Evolutionary conservation across 176 grass and related monocot species (phyloP).

Genomic region (Zizania latifolia): DNA sequence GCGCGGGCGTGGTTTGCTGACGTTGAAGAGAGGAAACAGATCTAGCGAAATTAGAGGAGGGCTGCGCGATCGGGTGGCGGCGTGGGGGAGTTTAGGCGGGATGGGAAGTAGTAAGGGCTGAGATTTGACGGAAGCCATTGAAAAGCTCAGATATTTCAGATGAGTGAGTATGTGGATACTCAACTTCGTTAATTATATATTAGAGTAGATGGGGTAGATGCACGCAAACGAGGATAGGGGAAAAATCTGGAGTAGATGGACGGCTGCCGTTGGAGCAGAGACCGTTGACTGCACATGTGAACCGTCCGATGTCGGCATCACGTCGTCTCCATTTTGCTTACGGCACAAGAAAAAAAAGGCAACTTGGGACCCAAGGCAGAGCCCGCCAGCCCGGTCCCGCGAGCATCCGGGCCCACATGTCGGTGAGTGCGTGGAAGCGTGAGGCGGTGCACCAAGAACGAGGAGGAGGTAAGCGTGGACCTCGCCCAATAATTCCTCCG

Average conservation of each 20-base stretch:
- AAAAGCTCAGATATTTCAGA: no score
- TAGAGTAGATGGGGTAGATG: no score
- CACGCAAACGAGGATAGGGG: conserved; percentile 3
- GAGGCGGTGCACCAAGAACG: conserved; percentile 5
- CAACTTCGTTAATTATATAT: no score
- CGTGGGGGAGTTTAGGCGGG: no score
- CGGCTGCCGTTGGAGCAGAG: neutral
- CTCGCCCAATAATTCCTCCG: conserved; percentile 39
- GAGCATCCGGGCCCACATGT: neutral
- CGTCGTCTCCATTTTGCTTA: conserved; percentile 32
- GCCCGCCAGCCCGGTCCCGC: neutral
- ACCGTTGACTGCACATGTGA: conserved; percentile 5
- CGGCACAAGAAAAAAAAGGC: conserved; percentile 27
- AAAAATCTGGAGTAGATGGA: neutral
- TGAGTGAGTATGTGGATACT: no score
- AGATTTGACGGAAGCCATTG: no score
- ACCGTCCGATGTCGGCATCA: conserved; percentile 40
- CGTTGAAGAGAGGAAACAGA: no score
- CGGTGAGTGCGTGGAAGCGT: fast-evolving
- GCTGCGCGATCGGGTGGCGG: no score
- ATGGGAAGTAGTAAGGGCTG: no score
- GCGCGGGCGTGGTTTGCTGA: no score
- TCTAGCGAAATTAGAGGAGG: no score
- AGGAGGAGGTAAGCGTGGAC: conserved; percentile 31
- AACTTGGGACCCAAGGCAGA: conserved; percentile 27